Evolutionary conservation across 805 yeast genomes (phyloP).

Genomic region (Scheffersomyces coipomensis): DNA sequence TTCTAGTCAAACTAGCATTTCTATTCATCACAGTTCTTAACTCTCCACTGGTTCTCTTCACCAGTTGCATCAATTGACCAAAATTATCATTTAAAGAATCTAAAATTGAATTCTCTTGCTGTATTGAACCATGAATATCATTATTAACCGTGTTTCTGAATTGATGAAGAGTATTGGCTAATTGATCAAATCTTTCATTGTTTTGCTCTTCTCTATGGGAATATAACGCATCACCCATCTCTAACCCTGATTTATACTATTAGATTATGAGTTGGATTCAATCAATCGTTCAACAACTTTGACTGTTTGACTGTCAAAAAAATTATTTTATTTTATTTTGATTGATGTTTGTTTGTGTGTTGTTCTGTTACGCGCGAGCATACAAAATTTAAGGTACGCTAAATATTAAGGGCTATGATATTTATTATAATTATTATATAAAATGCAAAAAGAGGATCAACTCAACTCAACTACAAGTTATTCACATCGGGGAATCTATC

Average conservation of each 20-base stretch:
- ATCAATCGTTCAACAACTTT: too few species aligned
- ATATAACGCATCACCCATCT: conserved; percentile 30
- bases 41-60: conserved; percentile 40
- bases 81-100: conserved; percentile 40
- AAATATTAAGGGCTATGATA: too few species aligned
- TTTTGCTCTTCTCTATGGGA: conserved; percentile 42
- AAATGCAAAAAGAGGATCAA: too few species aligned
- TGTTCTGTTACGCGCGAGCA: too few species aligned
- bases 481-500: conserved; percentile 26
- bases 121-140: conserved; percentile 40
- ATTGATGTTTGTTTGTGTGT: too few species aligned
- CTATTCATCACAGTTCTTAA: conserved; percentile 39
- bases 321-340: too few species aligned
- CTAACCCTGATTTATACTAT: background rate
- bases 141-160: conserved; percentile 41
- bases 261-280: too few species aligned
- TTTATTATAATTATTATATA: too few species aligned
- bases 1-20: conserved; percentile 39
- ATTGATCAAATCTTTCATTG: conserved; percentile 40
- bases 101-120: conserved; percentile 38
- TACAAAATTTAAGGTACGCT: too few species aligned
- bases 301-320: too few species aligned
- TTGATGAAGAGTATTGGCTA: conserved; percentile 41
- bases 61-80: conserved; percentile 34
- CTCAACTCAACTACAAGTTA: conserved; percentile 14